phyloP scores from a whole-genome alignment of 129 eudicot genomes.

The Dittrichia graveolens region DNA sequence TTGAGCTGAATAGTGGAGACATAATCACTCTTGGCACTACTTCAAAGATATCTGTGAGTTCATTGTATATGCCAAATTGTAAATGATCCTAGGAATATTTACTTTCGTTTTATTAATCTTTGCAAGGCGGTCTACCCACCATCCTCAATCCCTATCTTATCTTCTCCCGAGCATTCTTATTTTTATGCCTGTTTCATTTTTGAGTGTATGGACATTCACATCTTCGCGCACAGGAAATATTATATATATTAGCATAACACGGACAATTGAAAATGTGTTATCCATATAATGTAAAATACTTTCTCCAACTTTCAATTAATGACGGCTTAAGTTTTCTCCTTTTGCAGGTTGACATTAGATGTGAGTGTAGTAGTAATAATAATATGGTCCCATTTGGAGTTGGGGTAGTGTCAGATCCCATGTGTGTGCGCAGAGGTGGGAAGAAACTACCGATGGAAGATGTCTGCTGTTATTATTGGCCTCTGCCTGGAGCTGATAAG shows the following conservation, averaged over 20 bases:
- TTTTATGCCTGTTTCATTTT: slow-evolving; percentile 14
- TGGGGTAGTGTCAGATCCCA: slow-evolving; percentile 89
- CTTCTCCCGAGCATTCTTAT: background rate
- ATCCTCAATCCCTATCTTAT: background rate
- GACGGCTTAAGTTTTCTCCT: slow-evolving; percentile 11
- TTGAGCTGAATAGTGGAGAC: slow-evolving; percentile 83
- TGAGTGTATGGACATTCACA: slow-evolving; percentile 14
- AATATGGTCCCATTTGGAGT: slow-evolving; percentile 64
- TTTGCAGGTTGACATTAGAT: slow-evolving; percentile 74
- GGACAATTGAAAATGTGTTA: background rate
- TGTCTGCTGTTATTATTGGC: slow-evolving; percentile 85
- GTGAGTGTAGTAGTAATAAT: slow-evolving; percentile 39
- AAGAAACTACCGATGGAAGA: slow-evolving; percentile 98
- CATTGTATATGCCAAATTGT: background rate
- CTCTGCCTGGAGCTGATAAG: slow-evolving; percentile 80
- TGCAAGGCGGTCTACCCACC: background rate
- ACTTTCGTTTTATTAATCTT: slow-evolving; percentile 4
- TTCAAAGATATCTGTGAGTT: slow-evolving; percentile 74
- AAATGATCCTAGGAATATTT: background rate
- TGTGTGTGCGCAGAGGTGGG: slow-evolving; percentile 88
- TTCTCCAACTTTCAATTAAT: slow-evolving; percentile 6
- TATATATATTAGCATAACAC: background rate
- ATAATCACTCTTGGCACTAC: slow-evolving; percentile 84
- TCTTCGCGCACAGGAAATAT: background rate
- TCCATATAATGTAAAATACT: slow-evolving; percentile 8